These are phyloP conservation scores for Aureobasidium vineae DNA, from an alignment of 2,329 filamentous ascomycete species.

Conservation along the genomic window DNA sequence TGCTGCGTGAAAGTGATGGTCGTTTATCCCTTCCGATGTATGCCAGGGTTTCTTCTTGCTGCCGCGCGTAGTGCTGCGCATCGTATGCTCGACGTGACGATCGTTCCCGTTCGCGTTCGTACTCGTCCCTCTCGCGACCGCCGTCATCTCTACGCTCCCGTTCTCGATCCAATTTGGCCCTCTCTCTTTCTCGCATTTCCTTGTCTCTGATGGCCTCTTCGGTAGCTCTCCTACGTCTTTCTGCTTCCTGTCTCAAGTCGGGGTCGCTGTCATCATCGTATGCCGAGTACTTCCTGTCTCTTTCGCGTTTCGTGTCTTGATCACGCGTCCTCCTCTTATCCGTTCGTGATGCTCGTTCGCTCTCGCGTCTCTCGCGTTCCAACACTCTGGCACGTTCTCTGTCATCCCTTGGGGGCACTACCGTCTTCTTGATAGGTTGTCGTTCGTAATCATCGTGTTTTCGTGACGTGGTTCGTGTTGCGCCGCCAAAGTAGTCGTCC, in stretches of 20 bases:
- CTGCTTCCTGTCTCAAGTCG: constrained; percentile 32
- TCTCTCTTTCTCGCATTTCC: constrained; percentile 21
- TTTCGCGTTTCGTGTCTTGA: constrained; percentile 43
- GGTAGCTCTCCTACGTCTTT: constrained; percentile 36
- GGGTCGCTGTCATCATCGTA: constrained; percentile 38
- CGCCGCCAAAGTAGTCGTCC: constrained; percentile 41
- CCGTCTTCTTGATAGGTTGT: constrained; percentile 35
- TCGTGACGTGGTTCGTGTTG: constrained; percentile 36
- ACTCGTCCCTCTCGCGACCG: constrained; percentile 20
- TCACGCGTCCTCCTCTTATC: constrained; percentile 38
- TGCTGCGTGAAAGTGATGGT: constrained; percentile 33
- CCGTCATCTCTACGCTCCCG: constrained; percentile 30
- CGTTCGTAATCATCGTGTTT: constrained; percentile 45
- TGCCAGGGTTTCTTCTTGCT: constrained; percentile 34
- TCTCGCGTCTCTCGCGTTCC: constrained; percentile 32
- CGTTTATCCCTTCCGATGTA: constrained; percentile 33
- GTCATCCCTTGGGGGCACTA: constrained; percentile 27
- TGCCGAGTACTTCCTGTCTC: constrained; percentile 39
- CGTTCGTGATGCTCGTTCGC: constrained; percentile 36
- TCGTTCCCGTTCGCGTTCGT: constrained; percentile 30
- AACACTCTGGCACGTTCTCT: constrained; percentile 30
- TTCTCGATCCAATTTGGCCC: constrained; percentile 16
- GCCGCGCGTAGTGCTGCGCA: constrained; percentile 32
- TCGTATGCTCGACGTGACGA: constrained; percentile 1
- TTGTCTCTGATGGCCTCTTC: constrained; percentile 24